These are phyloP conservation scores for Eurotiales sp. DNA, from an alignment of 2,329 filamentous ascomycete species.

Conservation along the genomic window DNA sequence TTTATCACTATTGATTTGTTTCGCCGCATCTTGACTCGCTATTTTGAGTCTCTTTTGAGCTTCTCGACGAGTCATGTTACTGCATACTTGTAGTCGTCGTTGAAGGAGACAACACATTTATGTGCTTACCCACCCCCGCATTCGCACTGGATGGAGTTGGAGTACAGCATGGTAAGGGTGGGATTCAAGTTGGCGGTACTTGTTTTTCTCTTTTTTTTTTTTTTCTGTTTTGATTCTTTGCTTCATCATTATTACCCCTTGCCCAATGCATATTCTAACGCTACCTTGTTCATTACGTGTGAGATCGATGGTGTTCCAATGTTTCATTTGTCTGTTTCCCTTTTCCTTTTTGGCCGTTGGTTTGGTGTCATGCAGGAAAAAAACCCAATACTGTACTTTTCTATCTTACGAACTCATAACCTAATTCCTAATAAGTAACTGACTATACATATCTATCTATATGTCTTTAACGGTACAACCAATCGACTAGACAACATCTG, in stretches of 20 bases:
- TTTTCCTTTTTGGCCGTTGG: too few relatives aligned
- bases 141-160: conserved; percentile 8
- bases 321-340: too few relatives aligned
- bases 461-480: too few relatives aligned
- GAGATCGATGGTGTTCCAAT: too few relatives aligned
- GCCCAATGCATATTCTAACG: too few relatives aligned
- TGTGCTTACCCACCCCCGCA: neutral
- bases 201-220: neutral
- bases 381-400: neutral
- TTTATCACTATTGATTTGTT: too few relatives aligned
- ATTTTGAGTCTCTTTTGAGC: too few relatives aligned
- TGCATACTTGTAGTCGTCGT: neutral
- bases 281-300: too few relatives aligned
- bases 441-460: neutral
- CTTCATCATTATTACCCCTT: too few relatives aligned
- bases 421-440: neutral
- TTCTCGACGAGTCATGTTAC: conserved; percentile 2
- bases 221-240: neutral
- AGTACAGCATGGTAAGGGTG: neutral
- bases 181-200: neutral
- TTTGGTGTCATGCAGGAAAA: neutral
- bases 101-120: neutral
- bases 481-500: too few relatives aligned
- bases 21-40: conserved; percentile 1
- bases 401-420: neutral